Base-by-base conservation (phyloP, 129 eudicot genomes). In the Flaveria robusta region DNA sequence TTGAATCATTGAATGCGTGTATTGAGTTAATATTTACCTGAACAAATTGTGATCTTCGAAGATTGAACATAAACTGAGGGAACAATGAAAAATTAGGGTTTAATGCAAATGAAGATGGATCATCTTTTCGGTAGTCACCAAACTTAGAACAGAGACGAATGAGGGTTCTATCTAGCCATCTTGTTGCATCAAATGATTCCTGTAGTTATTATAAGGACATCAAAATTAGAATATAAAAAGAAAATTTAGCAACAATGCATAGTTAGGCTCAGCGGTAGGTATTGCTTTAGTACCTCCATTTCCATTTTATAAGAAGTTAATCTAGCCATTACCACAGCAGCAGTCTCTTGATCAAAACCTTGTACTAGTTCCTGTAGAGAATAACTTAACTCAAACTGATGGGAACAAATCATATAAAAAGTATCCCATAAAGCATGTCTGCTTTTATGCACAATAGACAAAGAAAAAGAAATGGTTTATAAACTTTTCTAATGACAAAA, bases 301-400 rank as follows among this genome's bases (percentile, higher is more conserved):
- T 94, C 98, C 97, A 94, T 94, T 79, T 94, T 94, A 66, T 87
- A 83, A 6, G 98, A 93, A 60, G 92, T 88, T 39, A 88, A 84
- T 88, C 98, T 85, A 49, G 93, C 96, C 86, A 94, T 82, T 42
- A 94, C 96, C 39, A 94, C 98, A 42, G 98, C 96, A 74, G 98
- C 98, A 52, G 92, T 70, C 77, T 94, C 98, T 78, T 94, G 98
- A 87, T 94, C 98, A 86, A 91, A 94, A 70, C 98, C 97, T 88
- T 91, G 97, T 72, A 94, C 74, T 71, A 94, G 47, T 75, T 94
- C 97, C 98, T 94, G 93, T 70, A 62, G 64, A 76, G 26, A 15
- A 76, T 45, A 56, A 15, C 31, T 50, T 55, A 67, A 69, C 37
- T 5, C 22, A 54, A 18, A 54, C 51, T 54, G 12, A 34, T 0